Evolutionary conservation across 148 eudicot genomes (phyloP).

Genomic region (Bassia scoparia): DNA sequence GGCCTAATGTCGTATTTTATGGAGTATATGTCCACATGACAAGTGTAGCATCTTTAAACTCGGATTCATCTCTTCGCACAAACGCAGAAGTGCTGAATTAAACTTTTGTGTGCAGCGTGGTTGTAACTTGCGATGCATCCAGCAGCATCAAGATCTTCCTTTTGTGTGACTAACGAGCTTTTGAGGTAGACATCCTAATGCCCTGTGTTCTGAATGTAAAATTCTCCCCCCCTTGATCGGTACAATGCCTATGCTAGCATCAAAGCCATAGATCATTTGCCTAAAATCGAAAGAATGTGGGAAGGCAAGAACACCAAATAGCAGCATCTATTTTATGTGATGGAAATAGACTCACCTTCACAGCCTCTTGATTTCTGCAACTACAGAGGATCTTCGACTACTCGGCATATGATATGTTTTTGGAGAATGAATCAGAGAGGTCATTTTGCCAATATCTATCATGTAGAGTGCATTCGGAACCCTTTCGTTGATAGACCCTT

Average conservation of each 20-base stretch:
- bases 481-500: constrained; percentile 39
- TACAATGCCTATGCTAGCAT: constrained; percentile 47
- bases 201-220: constrained; percentile 94
- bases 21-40: constrained; percentile 80
- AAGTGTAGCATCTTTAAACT: constrained; percentile 59
- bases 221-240: constrained; percentile 72
- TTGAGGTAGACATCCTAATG: constrained; percentile 90
- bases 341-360: constrained; percentile 47
- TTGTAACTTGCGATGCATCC: constrained; percentile 76
- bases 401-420: constrained; percentile 63
- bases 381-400: constrained; percentile 56
- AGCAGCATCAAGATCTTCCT: constrained; percentile 40
- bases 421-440: constrained; percentile 62
- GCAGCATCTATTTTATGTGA: not conserved
- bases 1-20: constrained; percentile 78
- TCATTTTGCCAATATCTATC: constrained; percentile 93
- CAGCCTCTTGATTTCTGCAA: constrained; percentile 64
- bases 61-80: constrained; percentile 52
- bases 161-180: constrained; percentile 47
- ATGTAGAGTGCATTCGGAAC: constrained; percentile 68
- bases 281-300: not conserved
- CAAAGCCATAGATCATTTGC: not conserved
- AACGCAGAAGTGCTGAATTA: constrained; percentile 52
- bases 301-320: not conserved
- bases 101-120: constrained; percentile 56